Conservation (phyloP, 306 rosid species). For the Carpinus viminea region DNA sequence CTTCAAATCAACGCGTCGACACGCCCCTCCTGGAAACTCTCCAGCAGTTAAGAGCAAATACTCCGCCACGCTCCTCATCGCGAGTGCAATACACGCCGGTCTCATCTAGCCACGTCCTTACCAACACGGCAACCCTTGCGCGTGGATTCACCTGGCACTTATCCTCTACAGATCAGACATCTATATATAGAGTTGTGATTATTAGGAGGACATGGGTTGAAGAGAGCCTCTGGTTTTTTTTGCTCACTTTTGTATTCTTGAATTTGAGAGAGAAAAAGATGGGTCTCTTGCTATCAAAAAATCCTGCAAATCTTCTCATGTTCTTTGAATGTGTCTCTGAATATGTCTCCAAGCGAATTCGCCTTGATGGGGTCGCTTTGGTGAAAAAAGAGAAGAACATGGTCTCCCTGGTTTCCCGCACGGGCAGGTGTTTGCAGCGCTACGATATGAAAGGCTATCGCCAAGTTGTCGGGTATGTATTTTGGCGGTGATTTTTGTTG, state of each 20-base stretch:
- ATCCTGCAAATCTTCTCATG: slow-evolving; percentile 36
- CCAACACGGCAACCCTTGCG: too few species aligned
- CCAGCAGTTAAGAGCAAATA: background rate
- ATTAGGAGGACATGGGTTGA: too few species aligned
- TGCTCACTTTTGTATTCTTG: background rate
- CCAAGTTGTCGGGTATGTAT: slow-evolving; percentile 82
- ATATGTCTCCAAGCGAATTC: slow-evolving; percentile 29
- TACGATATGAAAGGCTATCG: slow-evolving; percentile 61
- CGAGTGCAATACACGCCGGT: too few species aligned
- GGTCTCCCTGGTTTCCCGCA: slow-evolving; percentile 63
- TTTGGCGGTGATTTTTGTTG: background rate
- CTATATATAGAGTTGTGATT: too few species aligned
- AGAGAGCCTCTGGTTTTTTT: too few species aligned
- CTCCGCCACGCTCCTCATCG: too few species aligned
- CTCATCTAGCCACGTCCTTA: too few species aligned
- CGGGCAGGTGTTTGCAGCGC: slow-evolving; percentile 79
- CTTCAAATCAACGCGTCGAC: background rate
- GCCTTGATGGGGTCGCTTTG: slow-evolving; percentile 34
- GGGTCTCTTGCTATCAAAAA: slow-evolving; percentile 70
- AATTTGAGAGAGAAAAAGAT: slow-evolving; percentile 19
- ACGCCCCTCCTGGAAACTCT: background rate
- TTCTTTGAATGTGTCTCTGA: too few species aligned
- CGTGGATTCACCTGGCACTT: background rate
- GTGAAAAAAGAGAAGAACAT: slow-evolving; percentile 42
- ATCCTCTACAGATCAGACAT: background rate